phyloP scores from a whole-genome alignment of 345 rosid species.

The Citrus reticulata region DNA sequence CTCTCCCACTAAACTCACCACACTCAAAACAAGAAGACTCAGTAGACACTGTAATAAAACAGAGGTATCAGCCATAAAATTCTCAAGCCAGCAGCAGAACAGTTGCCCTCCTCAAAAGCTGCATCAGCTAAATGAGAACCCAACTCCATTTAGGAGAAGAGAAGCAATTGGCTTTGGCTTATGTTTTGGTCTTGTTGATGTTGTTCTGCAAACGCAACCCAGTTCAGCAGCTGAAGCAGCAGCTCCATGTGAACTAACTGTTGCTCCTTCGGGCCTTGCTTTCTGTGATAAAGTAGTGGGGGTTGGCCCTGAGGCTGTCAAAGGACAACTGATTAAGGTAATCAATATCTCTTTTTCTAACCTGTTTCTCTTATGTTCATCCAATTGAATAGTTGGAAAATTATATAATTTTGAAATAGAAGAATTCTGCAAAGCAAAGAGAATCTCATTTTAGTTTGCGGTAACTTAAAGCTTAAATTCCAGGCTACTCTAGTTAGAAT shows the following conservation, averaged over 20 bases:
- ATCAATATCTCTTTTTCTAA: background rate
- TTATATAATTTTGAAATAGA: background rate
- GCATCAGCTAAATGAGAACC: constrained; percentile 13
- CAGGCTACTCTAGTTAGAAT: background rate
- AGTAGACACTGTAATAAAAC: constrained; percentile 9
- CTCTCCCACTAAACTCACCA: constrained; percentile 24
- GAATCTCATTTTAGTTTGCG: background rate
- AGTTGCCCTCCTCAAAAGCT: background rate
- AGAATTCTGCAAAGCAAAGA: background rate
- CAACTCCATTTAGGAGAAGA: constrained; percentile 46
- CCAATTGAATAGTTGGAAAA: background rate
- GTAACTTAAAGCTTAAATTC: background rate
- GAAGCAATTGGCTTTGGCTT: constrained; percentile 50
- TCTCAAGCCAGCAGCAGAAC: constrained; percentile 13
- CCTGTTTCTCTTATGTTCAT: background rate
- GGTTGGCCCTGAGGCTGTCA: constrained; percentile 67
- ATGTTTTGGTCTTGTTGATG: constrained; percentile 30
- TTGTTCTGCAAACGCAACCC: constrained; percentile 20
- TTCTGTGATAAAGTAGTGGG: constrained; percentile 80
- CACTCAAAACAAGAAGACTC: constrained; percentile 5
- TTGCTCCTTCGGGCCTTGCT: constrained; percentile 84
- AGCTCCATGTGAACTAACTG: constrained; percentile 56
- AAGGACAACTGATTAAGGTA: constrained; percentile 88
- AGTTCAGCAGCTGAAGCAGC: constrained; percentile 36
- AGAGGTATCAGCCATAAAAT: constrained; percentile 14